Conservation (phyloP, 108 stramenopile species). For the Phaeodactylum tricornutum region DNA sequence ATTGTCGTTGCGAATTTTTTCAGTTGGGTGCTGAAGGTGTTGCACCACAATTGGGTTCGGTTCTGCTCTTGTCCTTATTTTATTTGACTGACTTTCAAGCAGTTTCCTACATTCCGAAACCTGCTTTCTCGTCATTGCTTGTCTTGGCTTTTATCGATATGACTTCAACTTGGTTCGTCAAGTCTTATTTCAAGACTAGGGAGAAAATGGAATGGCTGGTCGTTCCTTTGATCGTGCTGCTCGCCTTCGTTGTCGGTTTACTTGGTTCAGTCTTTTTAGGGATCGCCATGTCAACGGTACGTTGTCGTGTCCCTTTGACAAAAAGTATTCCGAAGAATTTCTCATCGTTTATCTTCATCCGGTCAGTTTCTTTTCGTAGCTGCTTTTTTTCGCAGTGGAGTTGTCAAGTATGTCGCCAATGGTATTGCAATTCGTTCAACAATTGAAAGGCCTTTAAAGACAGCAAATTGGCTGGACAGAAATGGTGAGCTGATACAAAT, state of each 20-base stretch:
- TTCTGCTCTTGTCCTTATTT: conserved; percentile 32
- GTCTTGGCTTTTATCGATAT: conserved; percentile 51
- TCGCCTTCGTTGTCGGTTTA: conserved; percentile 40
- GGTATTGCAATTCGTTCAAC: conserved; percentile 55
- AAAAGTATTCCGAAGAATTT: too few relatives aligned
- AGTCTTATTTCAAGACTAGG: conserved; percentile 44
- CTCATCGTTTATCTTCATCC: too few relatives aligned
- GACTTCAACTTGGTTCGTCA: conserved; percentile 39
- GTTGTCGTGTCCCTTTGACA: too few relatives aligned
- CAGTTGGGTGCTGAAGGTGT: conserved; percentile 35
- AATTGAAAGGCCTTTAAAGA: conserved; percentile 41
- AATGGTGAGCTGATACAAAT: conserved; percentile 61
- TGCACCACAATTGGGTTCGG: conserved; percentile 45
- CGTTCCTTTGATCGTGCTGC: conserved; percentile 53
- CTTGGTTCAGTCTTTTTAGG: conserved; percentile 56
- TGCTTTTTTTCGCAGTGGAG: conserved; percentile 52
- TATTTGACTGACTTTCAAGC: conserved; percentile 49
- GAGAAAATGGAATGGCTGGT: conserved; percentile 51
- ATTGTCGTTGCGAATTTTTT: background rate
- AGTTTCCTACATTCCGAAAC: conserved; percentile 60
- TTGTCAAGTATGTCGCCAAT: conserved; percentile 60
- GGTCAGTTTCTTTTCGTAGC: conserved; percentile 75
- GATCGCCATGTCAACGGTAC: conserved; percentile 46
- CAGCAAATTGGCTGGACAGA: conserved; percentile 53
- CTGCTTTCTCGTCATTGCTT: conserved; percentile 64